Evolutionary conservation across 1,139 yeast genomes (phyloP).

Genomic region (Waltiozyma sp.): DNA sequence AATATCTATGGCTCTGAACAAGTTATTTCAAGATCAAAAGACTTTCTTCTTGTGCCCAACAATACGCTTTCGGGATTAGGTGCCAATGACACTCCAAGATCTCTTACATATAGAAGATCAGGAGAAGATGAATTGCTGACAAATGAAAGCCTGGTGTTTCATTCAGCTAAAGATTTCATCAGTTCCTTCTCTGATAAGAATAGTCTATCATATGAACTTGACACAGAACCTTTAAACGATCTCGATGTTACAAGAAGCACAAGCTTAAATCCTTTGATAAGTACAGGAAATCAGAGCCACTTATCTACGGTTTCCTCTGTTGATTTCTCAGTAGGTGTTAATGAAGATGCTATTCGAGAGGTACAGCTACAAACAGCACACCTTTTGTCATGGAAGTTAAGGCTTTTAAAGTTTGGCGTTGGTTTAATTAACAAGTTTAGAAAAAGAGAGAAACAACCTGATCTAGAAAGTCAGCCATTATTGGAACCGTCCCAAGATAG

Average conservation of each 20-base stretch:
- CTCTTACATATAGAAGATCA: not conserved
- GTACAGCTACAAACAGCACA: not conserved
- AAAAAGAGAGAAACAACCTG: not conserved
- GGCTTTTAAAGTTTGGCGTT: not conserved
- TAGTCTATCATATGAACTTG: not conserved
- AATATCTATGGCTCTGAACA: not conserved
- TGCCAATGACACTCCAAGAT: not conserved
- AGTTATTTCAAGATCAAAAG: not conserved
- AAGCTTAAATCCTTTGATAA: not conserved
- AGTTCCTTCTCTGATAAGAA: not conserved
- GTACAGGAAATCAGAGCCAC: not conserved
- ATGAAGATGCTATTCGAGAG: not conserved
- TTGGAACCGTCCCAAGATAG: constrained; percentile 2
- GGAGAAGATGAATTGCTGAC: not conserved
- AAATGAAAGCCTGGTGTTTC: not conserved
- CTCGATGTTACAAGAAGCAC: constrained; percentile 2
- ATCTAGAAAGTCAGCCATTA: constrained; percentile 14
- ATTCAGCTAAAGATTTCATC: not conserved
- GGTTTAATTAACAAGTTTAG: not conserved
- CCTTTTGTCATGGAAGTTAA: not conserved
- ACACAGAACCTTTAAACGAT: not conserved
- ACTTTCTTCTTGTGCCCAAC: not conserved
- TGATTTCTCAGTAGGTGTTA: not conserved
- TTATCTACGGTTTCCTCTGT: constrained; percentile 1
- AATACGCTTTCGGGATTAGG: not conserved